Percentiles rank a stretch among this genome's conserved stretches.
Evolutionary conservation across 768 basidiomycete genomes (phyloP).

Genomic region (Clavaria fumosa): DNA sequence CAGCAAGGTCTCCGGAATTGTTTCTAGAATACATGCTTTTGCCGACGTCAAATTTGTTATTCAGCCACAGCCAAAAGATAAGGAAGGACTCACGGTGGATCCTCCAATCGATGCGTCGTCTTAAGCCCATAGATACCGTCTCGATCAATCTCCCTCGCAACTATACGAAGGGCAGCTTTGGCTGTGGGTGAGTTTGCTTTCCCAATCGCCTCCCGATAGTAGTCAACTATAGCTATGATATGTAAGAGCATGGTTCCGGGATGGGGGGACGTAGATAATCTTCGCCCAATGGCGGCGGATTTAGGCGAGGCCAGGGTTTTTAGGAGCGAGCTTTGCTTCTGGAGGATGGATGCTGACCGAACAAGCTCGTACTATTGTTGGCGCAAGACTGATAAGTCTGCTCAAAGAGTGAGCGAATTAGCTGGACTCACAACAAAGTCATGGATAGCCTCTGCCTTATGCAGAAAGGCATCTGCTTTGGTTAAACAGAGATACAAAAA

Average conservation of each 20-base stretch:
- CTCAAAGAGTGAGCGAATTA: too few relatives aligned
- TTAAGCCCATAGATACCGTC: slow-evolving; percentile 37
- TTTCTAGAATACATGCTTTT: slow-evolving; percentile 22
- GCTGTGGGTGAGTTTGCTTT: slow-evolving; percentile 30
- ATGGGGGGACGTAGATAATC: slow-evolving; percentile 17
- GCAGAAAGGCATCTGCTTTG: slow-evolving; percentile 38
- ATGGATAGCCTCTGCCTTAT: slow-evolving; percentile 38
- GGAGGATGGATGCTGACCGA: slow-evolving; percentile 33
- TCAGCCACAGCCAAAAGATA: too few relatives aligned
- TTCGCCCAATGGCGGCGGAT: slow-evolving; percentile 13
- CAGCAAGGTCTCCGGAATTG: slow-evolving; percentile 31
- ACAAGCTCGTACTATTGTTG: slow-evolving; percentile 59
- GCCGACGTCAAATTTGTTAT: slow-evolving; percentile 5
- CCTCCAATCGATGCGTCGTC: slow-evolving; percentile 13
- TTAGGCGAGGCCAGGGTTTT: slow-evolving; percentile 23
- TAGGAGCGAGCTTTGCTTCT: slow-evolving; percentile 31
- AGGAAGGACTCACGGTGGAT: slow-evolving; percentile 32
- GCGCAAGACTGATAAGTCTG: too few relatives aligned
- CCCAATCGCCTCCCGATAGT: slow-evolving; percentile 39
- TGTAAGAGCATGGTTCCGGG: slow-evolving; percentile 25
- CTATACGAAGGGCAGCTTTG: slow-evolving; percentile 37
- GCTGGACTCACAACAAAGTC: slow-evolving; percentile 43
- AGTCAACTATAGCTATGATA: slow-evolving; percentile 29
- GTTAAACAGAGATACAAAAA: slow-evolving; percentile 37
- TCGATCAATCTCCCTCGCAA: slow-evolving; percentile 45